Conservation (phyloP, 2,329 filamentous ascomycete species). For the Monilinia fructigena region DNA sequence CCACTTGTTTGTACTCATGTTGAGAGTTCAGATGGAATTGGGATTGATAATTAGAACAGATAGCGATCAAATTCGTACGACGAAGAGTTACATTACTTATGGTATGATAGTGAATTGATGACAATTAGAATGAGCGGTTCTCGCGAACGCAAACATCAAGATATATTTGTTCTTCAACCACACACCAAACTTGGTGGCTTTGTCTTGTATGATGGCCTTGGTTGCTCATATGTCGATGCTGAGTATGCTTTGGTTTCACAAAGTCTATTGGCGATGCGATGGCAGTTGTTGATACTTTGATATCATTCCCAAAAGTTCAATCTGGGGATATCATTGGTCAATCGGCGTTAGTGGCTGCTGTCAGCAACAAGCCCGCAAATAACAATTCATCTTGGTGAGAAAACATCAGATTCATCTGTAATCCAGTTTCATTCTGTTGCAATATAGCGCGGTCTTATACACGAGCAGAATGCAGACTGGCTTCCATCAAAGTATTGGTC, state of each 20-base stretch:
- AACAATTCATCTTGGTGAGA: background rate
- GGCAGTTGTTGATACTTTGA: background rate
- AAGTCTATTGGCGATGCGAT: background rate
- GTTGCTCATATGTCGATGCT: background rate
- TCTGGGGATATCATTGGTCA: background rate
- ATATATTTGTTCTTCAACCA: background rate
- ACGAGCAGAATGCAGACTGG: background rate
- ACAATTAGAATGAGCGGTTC: background rate
- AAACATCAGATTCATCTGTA: background rate
- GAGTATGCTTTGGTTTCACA: background rate
- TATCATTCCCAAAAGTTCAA: background rate
- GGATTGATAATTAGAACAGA: background rate
- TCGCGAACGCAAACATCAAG: background rate
- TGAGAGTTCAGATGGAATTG: background rate
- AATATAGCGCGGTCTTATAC: background rate
- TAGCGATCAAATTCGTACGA: background rate
- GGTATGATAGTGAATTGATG: background rate
- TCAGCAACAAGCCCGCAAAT: background rate
- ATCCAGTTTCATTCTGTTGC: background rate
- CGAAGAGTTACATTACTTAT: background rate
- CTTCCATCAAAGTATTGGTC: background rate
- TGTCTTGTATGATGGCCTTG: background rate
- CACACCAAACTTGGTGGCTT: background rate
- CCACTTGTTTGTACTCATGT: constrained; percentile 6
- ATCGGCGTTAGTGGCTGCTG: background rate